Base-by-base conservation (phyloP, 1,284 basidiomycete species). In the Neolentinus lepideus region DNA sequence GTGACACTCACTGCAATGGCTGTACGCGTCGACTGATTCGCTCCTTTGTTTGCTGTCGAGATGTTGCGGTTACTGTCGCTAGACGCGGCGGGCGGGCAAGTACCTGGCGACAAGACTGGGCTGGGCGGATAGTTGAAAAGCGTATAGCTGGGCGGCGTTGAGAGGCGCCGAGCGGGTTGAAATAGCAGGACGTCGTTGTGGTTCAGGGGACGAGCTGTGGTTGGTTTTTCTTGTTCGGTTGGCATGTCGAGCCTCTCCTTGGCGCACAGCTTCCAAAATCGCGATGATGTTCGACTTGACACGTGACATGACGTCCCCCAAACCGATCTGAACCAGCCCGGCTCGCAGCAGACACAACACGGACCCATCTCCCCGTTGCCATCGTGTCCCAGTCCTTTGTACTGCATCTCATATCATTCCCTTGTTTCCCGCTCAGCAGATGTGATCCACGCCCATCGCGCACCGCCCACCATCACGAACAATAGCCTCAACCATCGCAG, bases 221-320 rank as follows among this genome's bases (percentile, higher is more conserved):
- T 43, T 43, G 38, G 38, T 43, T 43, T 43, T 43, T 43, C 38
- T 43, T 43, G 38, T 43, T 43, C 38, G 38, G 38, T 43, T 43
- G 38, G 38, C 38, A 43, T 43, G 38, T 43, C 38, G 38, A 43
- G 38, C 8, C 38, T 3, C 38, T 4, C 19, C 38, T 43, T 43
- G 38, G 38, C 38, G 38, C 38, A 43, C 38, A 43, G 38, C 38
- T 43, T 43, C 38, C 38, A 43, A 43, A 43, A 43, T 6, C 6
- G 38, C 38, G 38, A 43, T 43, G 8, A 9, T 31, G 38, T n/a
- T 16, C 38, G 19, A 43, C 16, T n/a, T n/a, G 4, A 4, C 38
- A 43, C 38, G 38, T 43, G 38, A 43, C 4, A 43, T 43, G 38
- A 43, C 38, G 38, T 8, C 38, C 29, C 6, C 4, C 29, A 31